Conservation (phyloP, 805 yeast species). For the Teunomyces stri region DNA sequence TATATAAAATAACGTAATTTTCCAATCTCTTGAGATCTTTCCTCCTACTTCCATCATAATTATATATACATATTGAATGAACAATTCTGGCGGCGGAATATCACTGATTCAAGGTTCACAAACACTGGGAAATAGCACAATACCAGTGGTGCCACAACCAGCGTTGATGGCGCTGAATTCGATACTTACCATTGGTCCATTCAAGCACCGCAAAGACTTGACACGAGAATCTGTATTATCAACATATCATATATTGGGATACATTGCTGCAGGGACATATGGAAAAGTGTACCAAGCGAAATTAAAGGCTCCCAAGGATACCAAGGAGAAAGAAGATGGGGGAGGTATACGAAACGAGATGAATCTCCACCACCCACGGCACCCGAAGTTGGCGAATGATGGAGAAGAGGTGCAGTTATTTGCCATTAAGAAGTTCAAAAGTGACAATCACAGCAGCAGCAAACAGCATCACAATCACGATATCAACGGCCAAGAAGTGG, state of each 20-base stretch:
- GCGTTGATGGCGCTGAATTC: constrained; percentile 41
- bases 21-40: too few relatives aligned
- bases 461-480: constrained; percentile 34
- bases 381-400: constrained; percentile 7
- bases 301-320: constrained; percentile 27
- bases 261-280: constrained; percentile 97
- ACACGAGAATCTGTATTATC: constrained; percentile 72
- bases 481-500: constrained; percentile 75
- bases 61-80: background rate
- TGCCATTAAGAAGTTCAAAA: constrained; percentile 95
- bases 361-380: constrained; percentile 1
- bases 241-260: constrained; percentile 85
- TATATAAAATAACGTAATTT: background rate
- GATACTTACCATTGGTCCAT: constrained; percentile 42
- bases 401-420: constrained; percentile 36
- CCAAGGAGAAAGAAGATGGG: constrained; percentile 2
- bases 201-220: constrained; percentile 54
- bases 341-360: background rate
- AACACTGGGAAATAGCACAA: constrained; percentile 5
- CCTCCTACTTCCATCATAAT: too few relatives aligned
- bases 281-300: constrained; percentile 93
- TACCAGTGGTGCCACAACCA: constrained; percentile 15
- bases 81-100: background rate
- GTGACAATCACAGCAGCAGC: constrained; percentile 53
- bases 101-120: background rate